Percentiles rank a stretch among this genome's conserved stretches.
Conservation (phyloP, 495 filamentous ascomycete genomes). For the Penicillium nucicola region DNA sequence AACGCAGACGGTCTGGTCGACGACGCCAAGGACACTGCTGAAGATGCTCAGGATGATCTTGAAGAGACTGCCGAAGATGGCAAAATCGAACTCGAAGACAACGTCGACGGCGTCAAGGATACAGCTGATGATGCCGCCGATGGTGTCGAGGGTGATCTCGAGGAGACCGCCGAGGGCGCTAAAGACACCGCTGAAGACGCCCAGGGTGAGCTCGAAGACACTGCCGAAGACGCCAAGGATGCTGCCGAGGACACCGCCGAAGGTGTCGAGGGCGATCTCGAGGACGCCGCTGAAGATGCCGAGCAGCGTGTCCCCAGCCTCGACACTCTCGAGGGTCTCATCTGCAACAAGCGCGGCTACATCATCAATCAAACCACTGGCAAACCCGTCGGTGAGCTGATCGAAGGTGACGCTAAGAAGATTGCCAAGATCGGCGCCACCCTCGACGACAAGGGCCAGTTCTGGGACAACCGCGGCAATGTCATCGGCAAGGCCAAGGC, state of each 20-base stretch:
- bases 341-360: constrained; percentile 61
- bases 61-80: constrained; percentile 24
- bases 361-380: constrained; percentile 49
- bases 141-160: constrained; percentile 21
- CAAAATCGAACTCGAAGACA: constrained; percentile 24
- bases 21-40: constrained; percentile 3
- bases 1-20: constrained; percentile 17
- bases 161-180: constrained; percentile 25
- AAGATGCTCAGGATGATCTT: constrained; percentile 21
- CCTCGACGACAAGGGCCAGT: constrained; percentile 60
- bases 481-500: constrained; percentile 58
- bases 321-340: constrained; percentile 58
- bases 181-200: constrained; percentile 25
- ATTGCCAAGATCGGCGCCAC: constrained; percentile 51
- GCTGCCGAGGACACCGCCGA: constrained; percentile 24
- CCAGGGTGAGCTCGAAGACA: constrained; percentile 28
- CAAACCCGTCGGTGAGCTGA: constrained; percentile 55
- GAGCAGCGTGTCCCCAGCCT: constrained; percentile 48
- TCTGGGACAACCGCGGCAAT: constrained; percentile 59
- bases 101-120: constrained; percentile 17
- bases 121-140: constrained; percentile 24
- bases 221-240: constrained; percentile 16
- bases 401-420: constrained; percentile 59
- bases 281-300: constrained; percentile 32
- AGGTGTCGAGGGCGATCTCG: constrained; percentile 27